Evolutionary conservation across 805 yeast genomes (phyloP), one percentile per base, ranked within the genome.

Genomic region (Metschnikowia gruessii): DNA sequence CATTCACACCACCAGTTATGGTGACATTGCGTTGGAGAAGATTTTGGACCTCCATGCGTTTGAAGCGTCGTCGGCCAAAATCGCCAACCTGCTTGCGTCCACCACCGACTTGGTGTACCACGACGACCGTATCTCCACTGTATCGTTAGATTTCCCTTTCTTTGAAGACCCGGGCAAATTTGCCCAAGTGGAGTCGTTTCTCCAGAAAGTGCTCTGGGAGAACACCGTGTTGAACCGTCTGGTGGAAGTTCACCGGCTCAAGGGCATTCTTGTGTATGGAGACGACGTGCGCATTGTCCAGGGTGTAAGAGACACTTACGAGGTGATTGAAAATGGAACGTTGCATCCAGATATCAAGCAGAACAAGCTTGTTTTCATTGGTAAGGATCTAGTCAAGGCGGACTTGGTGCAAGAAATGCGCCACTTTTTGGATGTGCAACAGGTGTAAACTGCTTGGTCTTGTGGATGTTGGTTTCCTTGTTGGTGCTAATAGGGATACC

Each of bases 221-320:
- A 74, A 68, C 48, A 40, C 19, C 4, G 71, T 73, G 28, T 71
- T 66, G 21, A 76, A 66, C 2, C 64, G 65, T 26, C 57, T 58
- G 1, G 74, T 80, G 3, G 97, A 89, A 51, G 74, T 94, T 2
- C 96, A 90, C 55, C 69, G 98, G 51, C 69, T 85, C 2, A 94
- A 94, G 61, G 98, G 97, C 1, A 63, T 87, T 9, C 52, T 90
- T 7, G 75, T 82, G 50, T 39, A 38, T 36, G 54, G 49, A 3
- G 59, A 64, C 7, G 64, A 62, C 7, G 81, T 76, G 18, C 75
- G 78, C 52, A 86, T 90, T 7, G 67, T 94, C 10, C 99, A 94
- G 63, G 98, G 95, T 11, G 99, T 94, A 0, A 74, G 98, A 49
- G 94, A 90, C 45, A 89, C 96, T 0, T 94, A 89, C 64, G 99